A percentile compares a stretch with the other conserved stretches of the same genome.
Conservation (phyloP, 2,329 filamentous ascomycete species). For the Incumbomyces delicatus region DNA sequence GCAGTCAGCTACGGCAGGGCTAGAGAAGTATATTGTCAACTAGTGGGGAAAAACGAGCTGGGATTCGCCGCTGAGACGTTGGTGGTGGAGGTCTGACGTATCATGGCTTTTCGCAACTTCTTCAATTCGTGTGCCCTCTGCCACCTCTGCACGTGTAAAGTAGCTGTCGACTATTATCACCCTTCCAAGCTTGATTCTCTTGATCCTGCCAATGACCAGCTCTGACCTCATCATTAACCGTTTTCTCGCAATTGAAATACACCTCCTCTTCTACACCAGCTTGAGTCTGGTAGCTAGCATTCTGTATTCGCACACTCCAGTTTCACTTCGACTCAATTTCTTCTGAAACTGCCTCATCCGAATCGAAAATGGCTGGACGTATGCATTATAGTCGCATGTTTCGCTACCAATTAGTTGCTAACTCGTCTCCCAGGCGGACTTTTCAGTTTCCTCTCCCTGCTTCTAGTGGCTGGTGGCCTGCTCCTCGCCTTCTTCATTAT, state of each 20-base stretch:
- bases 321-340: neutral
- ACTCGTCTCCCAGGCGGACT: constrained; percentile 38
- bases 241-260: neutral
- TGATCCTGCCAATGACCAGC: neutral
- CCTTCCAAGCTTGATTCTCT: neutral
- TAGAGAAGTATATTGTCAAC: too few relatives aligned
- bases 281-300: neutral
- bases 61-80: too few relatives aligned
- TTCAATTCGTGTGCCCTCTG: too few relatives aligned
- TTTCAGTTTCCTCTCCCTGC: constrained; percentile 47
- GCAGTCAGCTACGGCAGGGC: too few relatives aligned
- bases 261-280: neutral
- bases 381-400: constrained; percentile 11
- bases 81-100: too few relatives aligned
- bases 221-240: constrained; percentile 1
- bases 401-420: neutral
- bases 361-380: constrained; percentile 23
- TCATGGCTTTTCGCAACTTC: too few relatives aligned
- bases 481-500: constrained; percentile 58
- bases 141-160: too few relatives aligned
- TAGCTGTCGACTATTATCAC: too few relatives aligned
- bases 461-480: constrained; percentile 53
- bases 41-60: too few relatives aligned
- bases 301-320: neutral
- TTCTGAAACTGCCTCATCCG: neutral